A percentile compares a stretch with the other conserved stretches of the same genome.
These are phyloP conservation scores for Bruguiera parviflora DNA, from an alignment of 345 rosid species.

Conservation along the genomic window DNA sequence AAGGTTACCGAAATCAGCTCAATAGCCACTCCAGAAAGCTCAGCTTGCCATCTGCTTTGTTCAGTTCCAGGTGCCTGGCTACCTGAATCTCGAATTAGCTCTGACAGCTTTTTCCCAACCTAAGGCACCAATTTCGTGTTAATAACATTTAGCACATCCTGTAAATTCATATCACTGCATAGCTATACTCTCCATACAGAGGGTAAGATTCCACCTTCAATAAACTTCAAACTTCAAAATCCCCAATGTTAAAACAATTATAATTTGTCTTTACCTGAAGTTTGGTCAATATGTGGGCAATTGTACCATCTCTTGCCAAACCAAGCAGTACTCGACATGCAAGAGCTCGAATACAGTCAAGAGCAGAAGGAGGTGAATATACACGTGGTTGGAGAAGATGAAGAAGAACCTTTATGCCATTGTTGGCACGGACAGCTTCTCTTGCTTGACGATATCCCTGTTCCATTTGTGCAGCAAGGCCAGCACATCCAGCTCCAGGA, in stretches of 20 bases:
- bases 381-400: conserved; percentile 92
- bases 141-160: not conserved
- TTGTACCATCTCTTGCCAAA: conserved; percentile 91
- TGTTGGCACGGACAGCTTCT: conserved; percentile 89
- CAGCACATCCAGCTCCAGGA: conserved; percentile 96
- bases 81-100: conserved; percentile 88
- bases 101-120: conserved; percentile 97
- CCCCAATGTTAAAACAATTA: not conserved
- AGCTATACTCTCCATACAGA: too few species aligned
- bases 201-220: too few species aligned
- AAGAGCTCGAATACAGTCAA: conserved; percentile 91
- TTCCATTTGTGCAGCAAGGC: conserved; percentile 97
- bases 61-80: conserved; percentile 74
- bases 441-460: conserved; percentile 95
- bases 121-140: conserved; percentile 29
- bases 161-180: too few species aligned
- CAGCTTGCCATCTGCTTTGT: conserved; percentile 93
- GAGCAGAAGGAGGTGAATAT: conserved; percentile 84
- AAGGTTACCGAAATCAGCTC: conserved; percentile 81
- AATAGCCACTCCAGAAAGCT: conserved; percentile 90
- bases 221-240: too few species aligned
- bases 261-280: conserved; percentile 60
- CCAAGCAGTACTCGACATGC: conserved; percentile 96
- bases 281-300: conserved; percentile 96
- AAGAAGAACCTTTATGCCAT: conserved; percentile 95